A percentile compares a stretch with the other conserved stretches of the same genome.
Evolutionary conservation across 768 basidiomycete genomes (phyloP).

Genomic region (Boletus barrowsii): DNA sequence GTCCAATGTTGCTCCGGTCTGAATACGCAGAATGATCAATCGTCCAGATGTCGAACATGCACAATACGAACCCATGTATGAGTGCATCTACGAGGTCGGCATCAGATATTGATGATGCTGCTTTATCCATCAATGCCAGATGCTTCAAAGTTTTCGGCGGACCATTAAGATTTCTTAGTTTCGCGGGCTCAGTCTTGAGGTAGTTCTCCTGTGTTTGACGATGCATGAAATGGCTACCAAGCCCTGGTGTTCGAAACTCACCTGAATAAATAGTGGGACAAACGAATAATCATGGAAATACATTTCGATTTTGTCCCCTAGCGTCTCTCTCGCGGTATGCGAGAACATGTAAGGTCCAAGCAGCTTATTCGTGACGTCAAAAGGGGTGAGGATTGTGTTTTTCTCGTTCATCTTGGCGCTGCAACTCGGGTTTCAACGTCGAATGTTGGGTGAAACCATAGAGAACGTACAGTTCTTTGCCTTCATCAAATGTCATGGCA

Average conservation of each 20-base stretch:
- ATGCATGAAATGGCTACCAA: neutral
- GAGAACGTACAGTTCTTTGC: slow-evolving; percentile 76
- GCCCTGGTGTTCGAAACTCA: slow-evolving; percentile 25
- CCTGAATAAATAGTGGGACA: slow-evolving; percentile 93
- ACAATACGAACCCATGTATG: slow-evolving; percentile 74
- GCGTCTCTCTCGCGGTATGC: slow-evolving; percentile 69
- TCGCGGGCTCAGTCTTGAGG: slow-evolving; percentile 74
- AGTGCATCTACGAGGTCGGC: slow-evolving; percentile 90
- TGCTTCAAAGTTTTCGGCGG: slow-evolving; percentile 67
- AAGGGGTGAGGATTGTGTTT: slow-evolving; percentile 86
- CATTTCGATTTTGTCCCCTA: slow-evolving; percentile 90
- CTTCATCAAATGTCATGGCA: slow-evolving; percentile 87
- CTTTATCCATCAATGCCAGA: slow-evolving; percentile 78
- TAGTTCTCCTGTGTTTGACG: slow-evolving; percentile 83
- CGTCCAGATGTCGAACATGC: neutral
- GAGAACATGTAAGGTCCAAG: slow-evolving; percentile 92
- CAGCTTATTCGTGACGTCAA: slow-evolving; percentile 86
- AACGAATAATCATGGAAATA: slow-evolving; percentile 97
- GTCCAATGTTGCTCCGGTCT: slow-evolving; percentile 96
- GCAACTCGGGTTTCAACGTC: slow-evolving; percentile 7
- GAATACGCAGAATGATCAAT: neutral
- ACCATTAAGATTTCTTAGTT: slow-evolving; percentile 53
- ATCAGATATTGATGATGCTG: slow-evolving; percentile 91
- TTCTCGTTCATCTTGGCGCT: slow-evolving; percentile 92
- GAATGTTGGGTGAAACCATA: neutral